A percentile compares a stretch with the other conserved stretches of the same genome.
phyloP scores from a whole-genome alignment of 345 rosid species.

The Brassica rapa region DNA sequence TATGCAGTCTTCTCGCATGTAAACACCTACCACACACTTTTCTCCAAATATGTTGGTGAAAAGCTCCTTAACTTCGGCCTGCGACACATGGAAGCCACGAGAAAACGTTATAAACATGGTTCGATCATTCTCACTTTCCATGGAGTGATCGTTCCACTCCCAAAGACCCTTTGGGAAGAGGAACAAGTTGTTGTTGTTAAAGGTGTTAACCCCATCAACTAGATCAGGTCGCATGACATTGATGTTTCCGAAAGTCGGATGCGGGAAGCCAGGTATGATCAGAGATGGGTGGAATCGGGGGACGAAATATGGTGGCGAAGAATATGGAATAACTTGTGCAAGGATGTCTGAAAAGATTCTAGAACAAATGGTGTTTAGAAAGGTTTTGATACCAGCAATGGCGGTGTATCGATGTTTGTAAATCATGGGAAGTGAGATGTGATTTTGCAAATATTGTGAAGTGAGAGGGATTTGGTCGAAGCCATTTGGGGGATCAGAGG shows the following conservation, averaged over 20 bases:
- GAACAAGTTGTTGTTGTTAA: neutral
- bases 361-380: constrained; percentile 44
- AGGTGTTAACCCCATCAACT: neutral
- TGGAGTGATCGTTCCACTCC: constrained; percentile 43
- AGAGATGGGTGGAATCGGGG: neutral
- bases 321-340: neutral
- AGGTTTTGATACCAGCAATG: constrained; percentile 45
- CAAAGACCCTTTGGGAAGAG: constrained; percentile 30
- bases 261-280: constrained; percentile 48
- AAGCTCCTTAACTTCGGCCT: constrained; percentile 37
- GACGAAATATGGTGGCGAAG: neutral
- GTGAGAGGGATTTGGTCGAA: constrained; percentile 35
- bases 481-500: neutral
- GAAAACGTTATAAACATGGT: constrained; percentile 58
- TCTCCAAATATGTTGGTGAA: constrained; percentile 38
- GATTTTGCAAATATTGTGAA: neutral
- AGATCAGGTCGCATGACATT: constrained; percentile 19
- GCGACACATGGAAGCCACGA: constrained; percentile 48
- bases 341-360: constrained; percentile 43
- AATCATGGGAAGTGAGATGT: constrained; percentile 34
- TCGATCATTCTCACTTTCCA: constrained; percentile 36
- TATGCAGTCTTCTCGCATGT: constrained; percentile 8
- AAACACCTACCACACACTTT: constrained; percentile 22
- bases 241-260: constrained; percentile 46
- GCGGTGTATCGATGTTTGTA: constrained; percentile 37